Evolutionary conservation across 345 rosid species (phyloP), one percentile per base, ranked within the genome.

Genomic region (Populus tremula): DNA sequence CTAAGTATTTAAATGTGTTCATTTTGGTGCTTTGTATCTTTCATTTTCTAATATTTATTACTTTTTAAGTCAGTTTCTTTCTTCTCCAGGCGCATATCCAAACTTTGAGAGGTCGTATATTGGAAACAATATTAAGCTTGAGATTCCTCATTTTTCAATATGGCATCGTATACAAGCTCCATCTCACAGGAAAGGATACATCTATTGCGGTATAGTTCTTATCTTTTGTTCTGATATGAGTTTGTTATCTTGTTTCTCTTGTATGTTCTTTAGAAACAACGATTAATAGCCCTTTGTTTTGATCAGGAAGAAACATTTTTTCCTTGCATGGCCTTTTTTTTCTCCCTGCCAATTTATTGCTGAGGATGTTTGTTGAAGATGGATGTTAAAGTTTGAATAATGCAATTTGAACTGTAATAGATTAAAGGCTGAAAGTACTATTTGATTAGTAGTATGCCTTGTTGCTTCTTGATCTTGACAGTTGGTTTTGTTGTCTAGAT

Each of bases 61-160:
- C 45, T 10, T 59, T 61, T 76, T 70, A 36, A 25, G n/a, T 76
- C 33, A 11, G 38, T 43, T 70, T 27, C 53, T 27, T 56, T 82
- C 65, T 73, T 82, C 80, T 82, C 72, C 93, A 96, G 99, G 78
- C 49, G 83, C 99, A 96, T 79, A 96, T 96, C 81, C 98, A 93
- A 80, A 93, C 98, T 67, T 70, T 87, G 78, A 89, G 99, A 87
- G 99, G 99, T 71, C 94, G 97, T 76, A 83, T 93, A 68, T 79
- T 96, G 87, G 99, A 96, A 84, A 92, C 98, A 43, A 87, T 96
- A 75, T 87, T 96, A 80, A 96, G 89, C 85, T 80, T 90, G 81
- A 92, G 98, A 82, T 96, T 96, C 91, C 35, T 96, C 47, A 18
- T 96, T 76, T 93, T 96, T 82, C 99, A 96, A 84, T 96, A 96